Conservation (phyloP, 2,329 filamentous ascomycete genomes). For the Acarospora socialis region DNA sequence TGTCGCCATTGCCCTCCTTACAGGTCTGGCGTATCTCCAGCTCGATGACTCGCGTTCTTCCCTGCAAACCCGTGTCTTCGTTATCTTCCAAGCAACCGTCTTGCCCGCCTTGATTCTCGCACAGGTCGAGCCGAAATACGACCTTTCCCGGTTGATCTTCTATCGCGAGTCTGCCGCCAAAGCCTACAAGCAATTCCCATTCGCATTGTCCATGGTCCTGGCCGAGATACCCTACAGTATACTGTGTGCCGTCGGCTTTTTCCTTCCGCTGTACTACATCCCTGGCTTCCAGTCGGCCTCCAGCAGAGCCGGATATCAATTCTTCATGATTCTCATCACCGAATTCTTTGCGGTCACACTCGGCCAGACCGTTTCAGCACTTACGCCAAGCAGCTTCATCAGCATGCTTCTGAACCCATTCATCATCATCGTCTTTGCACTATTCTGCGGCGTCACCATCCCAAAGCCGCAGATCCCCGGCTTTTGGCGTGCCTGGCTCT, state of each 20-base stretch:
- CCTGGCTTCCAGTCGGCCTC: constrained; percentile 53
- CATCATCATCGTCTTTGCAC: constrained; percentile 64
- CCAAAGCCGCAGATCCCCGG: constrained; percentile 61
- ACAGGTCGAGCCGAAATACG: constrained; percentile 74
- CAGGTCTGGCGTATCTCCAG: constrained; percentile 65
- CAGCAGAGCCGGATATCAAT: constrained; percentile 53
- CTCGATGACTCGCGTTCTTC: constrained; percentile 61
- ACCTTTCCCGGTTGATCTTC: constrained; percentile 64
- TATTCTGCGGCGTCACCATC: constrained; percentile 82
- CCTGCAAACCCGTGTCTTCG: constrained; percentile 74
- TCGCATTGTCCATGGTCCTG: constrained; percentile 61
- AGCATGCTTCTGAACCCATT: constrained; percentile 69
- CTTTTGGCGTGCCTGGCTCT: constrained; percentile 60
- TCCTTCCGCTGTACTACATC: constrained; percentile 72
- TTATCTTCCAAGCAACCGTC: constrained; percentile 77
- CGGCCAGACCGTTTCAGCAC: constrained; percentile 59
- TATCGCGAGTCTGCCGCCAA: constrained; percentile 76
- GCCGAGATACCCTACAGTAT: constrained; percentile 76
- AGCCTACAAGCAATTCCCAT: constrained; percentile 71
- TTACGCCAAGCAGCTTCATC: constrained; percentile 68
- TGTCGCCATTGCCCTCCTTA: constrained; percentile 60
- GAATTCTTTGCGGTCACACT: constrained; percentile 75
- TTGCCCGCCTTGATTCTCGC: constrained; percentile 70
- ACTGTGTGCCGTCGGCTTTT: constrained; percentile 67
- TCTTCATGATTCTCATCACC: constrained; percentile 70